These are phyloP conservation scores for Boletus tomentosulus DNA, from an alignment of 768 basidiomycete genomes.

Conservation along the genomic window DNA sequence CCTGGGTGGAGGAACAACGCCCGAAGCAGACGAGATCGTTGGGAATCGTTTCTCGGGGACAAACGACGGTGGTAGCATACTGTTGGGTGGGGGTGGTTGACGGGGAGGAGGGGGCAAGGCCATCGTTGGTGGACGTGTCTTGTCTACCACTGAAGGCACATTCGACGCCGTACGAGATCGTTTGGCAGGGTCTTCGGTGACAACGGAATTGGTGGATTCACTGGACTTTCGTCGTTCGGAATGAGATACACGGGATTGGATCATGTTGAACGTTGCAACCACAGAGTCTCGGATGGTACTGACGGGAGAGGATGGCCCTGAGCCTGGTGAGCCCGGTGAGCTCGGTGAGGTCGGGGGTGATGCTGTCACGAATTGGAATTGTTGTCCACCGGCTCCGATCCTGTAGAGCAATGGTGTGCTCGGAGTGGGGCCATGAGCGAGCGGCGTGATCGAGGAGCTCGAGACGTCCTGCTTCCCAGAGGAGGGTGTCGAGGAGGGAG, in stretches of 20 bases:
- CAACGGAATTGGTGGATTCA: slow-evolving; percentile 61
- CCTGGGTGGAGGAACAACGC: slow-evolving; percentile 72
- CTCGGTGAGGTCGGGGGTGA: slow-evolving; percentile 32
- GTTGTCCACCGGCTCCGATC: slow-evolving; percentile 51
- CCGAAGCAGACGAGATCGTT: slow-evolving; percentile 40
- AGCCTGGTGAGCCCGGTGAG: background rate
- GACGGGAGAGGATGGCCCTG: slow-evolving; percentile 32
- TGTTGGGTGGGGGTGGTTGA: slow-evolving; percentile 64
- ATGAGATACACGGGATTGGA: slow-evolving; percentile 47
- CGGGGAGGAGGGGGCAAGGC: slow-evolving; percentile 75
- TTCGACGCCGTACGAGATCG: slow-evolving; percentile 66
- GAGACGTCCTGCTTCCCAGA: slow-evolving; percentile 23
- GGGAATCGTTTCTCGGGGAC: slow-evolving; percentile 64
- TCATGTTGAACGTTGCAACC: slow-evolving; percentile 39
- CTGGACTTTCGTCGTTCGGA: slow-evolving; percentile 68
- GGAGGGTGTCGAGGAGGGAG: slow-evolving; percentile 23
- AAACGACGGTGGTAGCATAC: slow-evolving; percentile 72
- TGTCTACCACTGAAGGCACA: slow-evolving; percentile 56
- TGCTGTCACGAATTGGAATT: slow-evolving; percentile 60
- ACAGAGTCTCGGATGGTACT: slow-evolving; percentile 49
- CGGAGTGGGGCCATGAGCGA: slow-evolving; percentile 31
- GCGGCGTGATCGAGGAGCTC: slow-evolving; percentile 30
- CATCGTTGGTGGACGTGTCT: slow-evolving; percentile 83
- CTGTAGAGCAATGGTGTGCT: slow-evolving; percentile 47
- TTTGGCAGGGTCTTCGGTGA: slow-evolving; percentile 41